Conservation (phyloP, 2,329 filamentous ascomycete species). For the Furcasterigmium sp. region DNA sequence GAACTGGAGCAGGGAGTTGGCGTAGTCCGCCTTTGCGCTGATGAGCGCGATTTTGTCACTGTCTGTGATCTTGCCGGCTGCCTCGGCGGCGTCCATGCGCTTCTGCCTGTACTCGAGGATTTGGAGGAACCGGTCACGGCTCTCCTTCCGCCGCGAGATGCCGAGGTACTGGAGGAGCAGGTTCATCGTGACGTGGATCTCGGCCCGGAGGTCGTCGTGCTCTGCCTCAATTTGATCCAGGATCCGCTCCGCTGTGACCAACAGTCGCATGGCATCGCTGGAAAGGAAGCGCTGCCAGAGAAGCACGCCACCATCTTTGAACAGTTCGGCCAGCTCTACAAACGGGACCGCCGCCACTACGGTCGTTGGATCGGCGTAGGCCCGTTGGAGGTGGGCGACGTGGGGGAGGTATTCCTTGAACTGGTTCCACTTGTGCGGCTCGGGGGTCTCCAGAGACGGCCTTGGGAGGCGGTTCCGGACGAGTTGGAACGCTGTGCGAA, state of each 20-base stretch:
- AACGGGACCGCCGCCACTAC: slow-evolving; percentile 5
- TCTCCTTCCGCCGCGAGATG: slow-evolving; percentile 10
- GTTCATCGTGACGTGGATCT: slow-evolving; percentile 12
- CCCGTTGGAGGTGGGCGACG: slow-evolving; percentile 10
- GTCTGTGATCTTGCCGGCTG: not conserved
- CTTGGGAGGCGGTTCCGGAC: slow-evolving; percentile 10
- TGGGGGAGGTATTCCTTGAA: slow-evolving; percentile 15
- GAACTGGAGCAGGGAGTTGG: slow-evolving; percentile 10
- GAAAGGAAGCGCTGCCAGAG: slow-evolving; percentile 12
- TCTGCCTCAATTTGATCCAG: slow-evolving; percentile 9
- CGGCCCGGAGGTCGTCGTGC: slow-evolving; percentile 8
- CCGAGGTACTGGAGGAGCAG: slow-evolving; percentile 13
- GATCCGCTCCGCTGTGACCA: slow-evolving; percentile 11
- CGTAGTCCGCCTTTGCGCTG: slow-evolving; percentile 12
- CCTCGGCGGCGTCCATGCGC: not conserved
- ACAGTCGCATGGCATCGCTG: slow-evolving; percentile 9
- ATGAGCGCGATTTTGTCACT: slow-evolving; percentile 8
- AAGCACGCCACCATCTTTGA: slow-evolving; percentile 12
- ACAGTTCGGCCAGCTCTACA: slow-evolving; percentile 10
- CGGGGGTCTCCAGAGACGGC: slow-evolving; percentile 8
- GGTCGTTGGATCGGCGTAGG: slow-evolving; percentile 7
- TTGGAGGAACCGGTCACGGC: slow-evolving; percentile 8
- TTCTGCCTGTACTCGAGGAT: slow-evolving; percentile 10
- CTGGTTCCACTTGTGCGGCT: slow-evolving; percentile 11
- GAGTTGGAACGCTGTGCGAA: slow-evolving; percentile 9